These are phyloP conservation scores for Penicillium verhagenii DNA, from an alignment of 495 filamentous ascomycete genomes.

Conservation along the genomic window DNA sequence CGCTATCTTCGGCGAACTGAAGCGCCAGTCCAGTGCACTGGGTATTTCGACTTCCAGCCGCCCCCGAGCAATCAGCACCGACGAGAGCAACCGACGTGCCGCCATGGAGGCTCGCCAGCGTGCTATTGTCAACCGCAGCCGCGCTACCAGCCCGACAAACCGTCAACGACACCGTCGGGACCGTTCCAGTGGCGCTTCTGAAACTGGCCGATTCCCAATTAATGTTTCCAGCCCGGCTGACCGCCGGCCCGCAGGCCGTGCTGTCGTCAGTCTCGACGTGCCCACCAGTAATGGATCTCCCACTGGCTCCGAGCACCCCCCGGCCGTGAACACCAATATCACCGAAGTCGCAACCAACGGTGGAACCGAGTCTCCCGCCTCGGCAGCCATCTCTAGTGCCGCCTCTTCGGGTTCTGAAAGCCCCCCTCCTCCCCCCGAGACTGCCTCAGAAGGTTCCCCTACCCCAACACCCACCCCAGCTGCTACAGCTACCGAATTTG, in stretches of 20 bases:
- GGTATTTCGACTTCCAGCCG: slow-evolving; percentile 45
- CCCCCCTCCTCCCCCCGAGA: slow-evolving; percentile 33
- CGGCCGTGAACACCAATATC: slow-evolving; percentile 30
- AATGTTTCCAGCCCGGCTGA: slow-evolving; percentile 59
- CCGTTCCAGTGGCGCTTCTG: slow-evolving; percentile 69
- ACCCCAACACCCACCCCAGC: slow-evolving; percentile 42
- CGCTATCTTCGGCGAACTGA: slow-evolving; percentile 91
- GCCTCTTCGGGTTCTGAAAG: slow-evolving; percentile 34
- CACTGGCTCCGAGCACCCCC: slow-evolving; percentile 24
- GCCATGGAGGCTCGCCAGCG: slow-evolving; percentile 90
- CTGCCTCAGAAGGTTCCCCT: slow-evolving; percentile 36
- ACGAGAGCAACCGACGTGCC: slow-evolving; percentile 92
- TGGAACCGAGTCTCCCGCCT: slow-evolving; percentile 35
- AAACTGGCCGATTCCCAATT: slow-evolving; percentile 82
- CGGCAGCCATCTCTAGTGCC: slow-evolving; percentile 26
- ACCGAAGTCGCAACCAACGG: slow-evolving; percentile 37
- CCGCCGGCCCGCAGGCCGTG: slow-evolving; percentile 40
- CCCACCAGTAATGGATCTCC: slow-evolving; percentile 41
- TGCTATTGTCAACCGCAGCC: slow-evolving; percentile 72
- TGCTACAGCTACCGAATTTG: slow-evolving; percentile 28
- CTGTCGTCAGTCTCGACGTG: slow-evolving; percentile 64
- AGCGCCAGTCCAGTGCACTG: slow-evolving; percentile 75
- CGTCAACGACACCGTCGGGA: slow-evolving; percentile 68
- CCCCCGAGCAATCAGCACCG: slow-evolving; percentile 86
- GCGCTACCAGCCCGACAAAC: slow-evolving; percentile 73